A percentile compares a stretch with the other conserved stretches of the same genome.
These are phyloP conservation scores for Zygosaccharomyces siamensis DNA, from an alignment of 805 yeast genomes.

Conservation along the genomic window DNA sequence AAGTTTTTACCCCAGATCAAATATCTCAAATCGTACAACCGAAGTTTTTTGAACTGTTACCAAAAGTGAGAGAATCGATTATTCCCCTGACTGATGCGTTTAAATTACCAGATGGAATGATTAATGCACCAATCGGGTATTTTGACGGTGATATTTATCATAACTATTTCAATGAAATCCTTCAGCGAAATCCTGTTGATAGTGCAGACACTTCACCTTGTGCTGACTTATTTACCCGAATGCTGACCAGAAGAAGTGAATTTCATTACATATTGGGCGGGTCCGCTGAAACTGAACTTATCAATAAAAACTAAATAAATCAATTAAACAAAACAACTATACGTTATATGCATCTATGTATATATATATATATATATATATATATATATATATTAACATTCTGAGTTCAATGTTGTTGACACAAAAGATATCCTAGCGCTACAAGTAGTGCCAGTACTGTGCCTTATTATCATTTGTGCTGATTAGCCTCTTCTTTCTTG, in stretches of 20 bases:
- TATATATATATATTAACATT: too few species aligned
- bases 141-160: constrained; percentile 80
- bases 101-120: constrained; percentile 70
- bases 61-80: constrained; percentile 57
- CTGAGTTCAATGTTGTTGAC: not conserved
- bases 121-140: constrained; percentile 78
- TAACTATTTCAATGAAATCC: constrained; percentile 64
- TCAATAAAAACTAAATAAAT: constrained; percentile 32
- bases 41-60: constrained; percentile 44
- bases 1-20: constrained; percentile 48
- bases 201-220: constrained; percentile 49
- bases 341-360: not conserved
- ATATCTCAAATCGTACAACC: constrained; percentile 41
- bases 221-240: constrained; percentile 35
- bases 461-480: not conserved
- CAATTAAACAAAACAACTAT: constrained; percentile 6
- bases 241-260: constrained; percentile 38
- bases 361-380: too few species aligned
- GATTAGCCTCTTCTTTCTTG: constrained; percentile 2
- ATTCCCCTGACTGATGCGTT: constrained; percentile 81
- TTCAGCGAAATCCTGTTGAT: constrained; percentile 48
- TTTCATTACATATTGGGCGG: constrained; percentile 37
- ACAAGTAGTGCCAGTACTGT: not conserved
- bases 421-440: not conserved
- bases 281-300: constrained; percentile 29